These are phyloP conservation scores for Naegleria lovaniensis DNA, from an alignment of 208 protist species.

Conservation along the genomic window DNA sequence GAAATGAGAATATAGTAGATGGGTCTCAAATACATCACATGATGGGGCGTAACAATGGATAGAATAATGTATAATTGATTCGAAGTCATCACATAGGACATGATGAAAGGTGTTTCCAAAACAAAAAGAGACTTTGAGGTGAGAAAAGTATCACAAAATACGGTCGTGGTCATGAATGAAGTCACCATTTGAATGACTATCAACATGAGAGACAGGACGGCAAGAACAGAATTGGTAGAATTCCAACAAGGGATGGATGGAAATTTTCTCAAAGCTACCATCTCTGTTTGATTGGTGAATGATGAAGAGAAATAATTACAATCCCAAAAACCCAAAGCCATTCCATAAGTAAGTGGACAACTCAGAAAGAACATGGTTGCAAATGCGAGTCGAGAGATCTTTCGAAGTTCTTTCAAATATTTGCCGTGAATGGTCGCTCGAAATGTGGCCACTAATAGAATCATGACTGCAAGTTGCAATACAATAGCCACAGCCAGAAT, in stretches of 20 bases:
- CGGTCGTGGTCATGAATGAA: background rate
- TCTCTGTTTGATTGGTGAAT: background rate
- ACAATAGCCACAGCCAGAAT: background rate
- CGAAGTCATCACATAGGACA: background rate
- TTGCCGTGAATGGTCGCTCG: background rate
- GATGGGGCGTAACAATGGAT: background rate
- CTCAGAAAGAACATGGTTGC: background rate
- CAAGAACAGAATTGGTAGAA: background rate
- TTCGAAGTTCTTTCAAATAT: background rate
- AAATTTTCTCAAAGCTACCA: background rate
- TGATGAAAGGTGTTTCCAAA: background rate
- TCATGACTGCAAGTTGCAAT: background rate
- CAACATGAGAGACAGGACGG: background rate
- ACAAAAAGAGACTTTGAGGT: background rate
- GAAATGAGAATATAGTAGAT: background rate
- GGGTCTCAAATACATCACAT: background rate
- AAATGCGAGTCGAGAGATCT: background rate
- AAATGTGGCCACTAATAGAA: background rate
- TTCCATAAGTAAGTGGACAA: background rate
- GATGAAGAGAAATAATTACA: background rate
- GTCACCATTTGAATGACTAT: background rate
- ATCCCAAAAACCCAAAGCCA: background rate
- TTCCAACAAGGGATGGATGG: background rate
- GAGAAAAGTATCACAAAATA: background rate
- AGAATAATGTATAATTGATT: background rate